Base-by-base conservation (phyloP, 2,329 filamentous ascomycete species). In the Neonectria sp. region DNA sequence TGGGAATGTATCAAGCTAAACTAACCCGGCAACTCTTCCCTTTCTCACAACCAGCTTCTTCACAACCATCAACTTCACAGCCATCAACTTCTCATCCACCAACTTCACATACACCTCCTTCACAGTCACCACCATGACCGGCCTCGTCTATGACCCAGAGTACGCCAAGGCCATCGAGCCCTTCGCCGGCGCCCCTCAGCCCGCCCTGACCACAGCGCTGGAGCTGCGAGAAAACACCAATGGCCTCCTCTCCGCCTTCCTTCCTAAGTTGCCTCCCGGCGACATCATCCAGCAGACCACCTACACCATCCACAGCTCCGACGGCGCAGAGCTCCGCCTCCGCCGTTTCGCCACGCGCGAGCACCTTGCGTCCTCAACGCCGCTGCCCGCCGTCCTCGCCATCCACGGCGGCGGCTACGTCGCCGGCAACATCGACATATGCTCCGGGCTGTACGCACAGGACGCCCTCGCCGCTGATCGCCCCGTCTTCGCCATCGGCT, bases 381-480 rank as follows among this genome's bases (percentile, higher is more conserved):
- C 70, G 6, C 64, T 64, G n/a, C 72, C 72, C 1, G 60, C 64
- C 0, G 40, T 73, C n/a, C 58, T 74, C 4, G 43, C 35, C 3
- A 43, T 74, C 2, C 69, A 74, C 4, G 72, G 73, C 31, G 73
- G 72, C 7, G 73, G 69, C 4, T 60, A 65, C 6, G 35, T 75
- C 33, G 65, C 68, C 0, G 71, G 63, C 2, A 60, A 17, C 2
- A 57, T 72, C 3, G 69, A 71, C 0, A 29, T 45, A 1, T 63
- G 55, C 3, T 55, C 43, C 5, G 71, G 72, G 5, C 6, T 68
- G 0, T 55, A 58, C 3, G 61, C 63, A 6, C 49, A 40, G 8
- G 46, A 46, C 17, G 65, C 57, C 1, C 43, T 73, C 11, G 52
- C 46, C 6, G 49, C 27, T 1, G 63, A 55, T 2, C 71, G 67